These are phyloP conservation scores for Poa annua DNA, from an alignment of 176 grass and related monocot species.

Conservation along the genomic window DNA sequence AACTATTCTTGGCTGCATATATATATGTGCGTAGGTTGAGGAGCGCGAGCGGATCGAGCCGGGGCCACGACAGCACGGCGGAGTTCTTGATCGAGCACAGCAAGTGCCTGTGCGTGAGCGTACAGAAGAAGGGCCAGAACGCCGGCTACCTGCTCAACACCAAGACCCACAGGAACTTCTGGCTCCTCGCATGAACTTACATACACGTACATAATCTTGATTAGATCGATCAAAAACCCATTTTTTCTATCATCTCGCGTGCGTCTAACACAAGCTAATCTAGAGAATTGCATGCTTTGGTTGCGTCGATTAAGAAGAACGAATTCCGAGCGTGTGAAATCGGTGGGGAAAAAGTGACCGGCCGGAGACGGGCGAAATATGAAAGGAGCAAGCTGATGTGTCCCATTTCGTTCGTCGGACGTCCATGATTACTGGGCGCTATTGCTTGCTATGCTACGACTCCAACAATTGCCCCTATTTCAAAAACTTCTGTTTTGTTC, in stretches of 20 bases:
- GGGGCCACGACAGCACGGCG: constrained; percentile 54
- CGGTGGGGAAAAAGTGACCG: background rate
- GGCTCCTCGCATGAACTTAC: constrained; percentile 73
- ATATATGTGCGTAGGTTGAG: constrained; percentile 7
- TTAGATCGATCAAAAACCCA: background rate
- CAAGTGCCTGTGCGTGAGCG: constrained; percentile 87
- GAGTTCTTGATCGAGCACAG: constrained; percentile 93
- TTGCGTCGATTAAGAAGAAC: background rate
- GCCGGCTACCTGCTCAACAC: constrained; percentile 89
- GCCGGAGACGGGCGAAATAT: background rate
- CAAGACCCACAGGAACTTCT: constrained; percentile 94
- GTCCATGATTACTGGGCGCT: too few species aligned
- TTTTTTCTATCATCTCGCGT: background rate
- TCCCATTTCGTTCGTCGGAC: too few species aligned
- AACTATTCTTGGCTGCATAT: background rate
- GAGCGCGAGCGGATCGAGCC: constrained; percentile 53
- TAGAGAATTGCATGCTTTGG: constrained; percentile 10
- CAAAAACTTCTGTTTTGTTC: too few species aligned
- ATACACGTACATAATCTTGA: background rate
- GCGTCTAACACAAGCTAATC: background rate
- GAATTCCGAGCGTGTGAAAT: background rate
- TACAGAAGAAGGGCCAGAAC: constrained; percentile 91
- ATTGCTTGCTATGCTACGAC: too few species aligned
- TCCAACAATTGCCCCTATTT: too few species aligned
- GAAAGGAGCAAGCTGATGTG: too few species aligned